These are phyloP conservation scores for Cyclostephanos tholiformis DNA, from an alignment of 108 stramenopile genomes.

Conservation along the genomic window DNA sequence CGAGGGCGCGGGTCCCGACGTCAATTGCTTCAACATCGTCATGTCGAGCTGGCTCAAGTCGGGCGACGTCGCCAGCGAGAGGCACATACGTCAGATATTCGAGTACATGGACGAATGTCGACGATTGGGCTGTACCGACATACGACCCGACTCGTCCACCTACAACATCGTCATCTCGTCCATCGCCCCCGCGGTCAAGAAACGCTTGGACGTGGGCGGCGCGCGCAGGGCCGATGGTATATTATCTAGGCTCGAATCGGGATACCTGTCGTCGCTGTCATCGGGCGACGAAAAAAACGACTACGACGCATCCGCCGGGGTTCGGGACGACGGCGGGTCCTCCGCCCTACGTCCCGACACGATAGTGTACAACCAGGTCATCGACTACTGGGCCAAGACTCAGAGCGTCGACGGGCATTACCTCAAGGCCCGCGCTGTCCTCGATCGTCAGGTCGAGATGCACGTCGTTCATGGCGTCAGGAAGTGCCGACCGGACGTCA, in stretches of 20 bases:
- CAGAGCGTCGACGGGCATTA: conserved; percentile 49
- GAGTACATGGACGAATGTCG: conserved; percentile 56
- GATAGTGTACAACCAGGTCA: conserved; percentile 76
- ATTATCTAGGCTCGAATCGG: conserved; percentile 50
- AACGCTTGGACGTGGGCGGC: conserved; percentile 29
- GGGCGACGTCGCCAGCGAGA: conserved; percentile 32
- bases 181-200: conserved; percentile 41
- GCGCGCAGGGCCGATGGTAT: conserved; percentile 67
- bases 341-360: conserved; percentile 58
- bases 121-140: conserved; percentile 21
- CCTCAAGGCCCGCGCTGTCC: conserved; percentile 61
- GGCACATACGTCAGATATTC: conserved; percentile 55
- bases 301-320: too few species aligned
- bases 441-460: conserved; percentile 71
- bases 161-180: conserved; percentile 55
- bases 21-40: conserved; percentile 65
- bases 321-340: too few species aligned
- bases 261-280: conserved; percentile 30
- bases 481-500: conserved; percentile 73
- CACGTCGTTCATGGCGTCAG: conserved; percentile 28
- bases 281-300: too few species aligned
- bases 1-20: conserved; percentile 47
- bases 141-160: conserved; percentile 37
- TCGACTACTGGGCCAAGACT: conserved; percentile 71
- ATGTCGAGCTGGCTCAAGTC: conserved; percentile 64